A percentile compares a stretch with the other conserved stretches of the same genome.
Evolutionary conservation across 2,329 filamentous ascomycete species (phyloP).

Genomic region (Sphaerostilbella broomeana): DNA sequence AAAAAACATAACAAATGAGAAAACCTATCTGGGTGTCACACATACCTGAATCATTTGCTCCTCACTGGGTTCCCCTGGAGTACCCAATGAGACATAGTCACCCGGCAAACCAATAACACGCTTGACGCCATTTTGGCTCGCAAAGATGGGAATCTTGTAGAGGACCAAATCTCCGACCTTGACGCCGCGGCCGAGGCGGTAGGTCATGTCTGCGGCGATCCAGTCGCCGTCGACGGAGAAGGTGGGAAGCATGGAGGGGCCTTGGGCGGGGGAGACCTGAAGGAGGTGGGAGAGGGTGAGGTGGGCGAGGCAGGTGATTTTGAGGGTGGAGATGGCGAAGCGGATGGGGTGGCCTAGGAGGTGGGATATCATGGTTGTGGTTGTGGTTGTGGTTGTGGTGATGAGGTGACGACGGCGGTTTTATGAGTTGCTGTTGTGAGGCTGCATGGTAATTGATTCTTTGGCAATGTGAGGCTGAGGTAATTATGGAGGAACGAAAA

Average conservation of each 20-base stretch:
- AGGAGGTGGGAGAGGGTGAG: conserved; percentile 53
- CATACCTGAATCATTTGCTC: conserved; percentile 60
- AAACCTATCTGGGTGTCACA: not conserved
- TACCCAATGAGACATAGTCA: conserved; percentile 65
- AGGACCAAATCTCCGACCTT: conserved; percentile 78
- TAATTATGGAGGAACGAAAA: not conserved
- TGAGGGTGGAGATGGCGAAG: conserved; percentile 28
- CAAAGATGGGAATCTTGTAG: conserved; percentile 66
- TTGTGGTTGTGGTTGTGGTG: conserved; percentile 1
- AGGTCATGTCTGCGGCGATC: conserved; percentile 60
- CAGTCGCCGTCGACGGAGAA: conserved; percentile 61
- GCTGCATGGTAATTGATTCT: not conserved
- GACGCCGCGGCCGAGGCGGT: conserved; percentile 58
- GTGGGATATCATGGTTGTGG: conserved; percentile 22
- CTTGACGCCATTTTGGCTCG: conserved; percentile 62
- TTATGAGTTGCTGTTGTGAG: not conserved
- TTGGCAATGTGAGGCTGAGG: not conserved
- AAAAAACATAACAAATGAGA: not conserved
- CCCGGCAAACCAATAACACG: conserved; percentile 70
- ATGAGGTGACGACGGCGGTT: too few relatives aligned
- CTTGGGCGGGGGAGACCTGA: conserved; percentile 52
- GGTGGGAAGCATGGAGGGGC: conserved; percentile 87
- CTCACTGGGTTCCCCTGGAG: conserved; percentile 42
- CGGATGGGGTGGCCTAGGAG: conserved; percentile 36
- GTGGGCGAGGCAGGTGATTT: conserved; percentile 36